Percentiles rank a stretch among this genome's conserved stretches.
Evolutionary conservation across 2,329 filamentous ascomycete species (phyloP).

Genomic region (Beauveria brongniartii): DNA sequence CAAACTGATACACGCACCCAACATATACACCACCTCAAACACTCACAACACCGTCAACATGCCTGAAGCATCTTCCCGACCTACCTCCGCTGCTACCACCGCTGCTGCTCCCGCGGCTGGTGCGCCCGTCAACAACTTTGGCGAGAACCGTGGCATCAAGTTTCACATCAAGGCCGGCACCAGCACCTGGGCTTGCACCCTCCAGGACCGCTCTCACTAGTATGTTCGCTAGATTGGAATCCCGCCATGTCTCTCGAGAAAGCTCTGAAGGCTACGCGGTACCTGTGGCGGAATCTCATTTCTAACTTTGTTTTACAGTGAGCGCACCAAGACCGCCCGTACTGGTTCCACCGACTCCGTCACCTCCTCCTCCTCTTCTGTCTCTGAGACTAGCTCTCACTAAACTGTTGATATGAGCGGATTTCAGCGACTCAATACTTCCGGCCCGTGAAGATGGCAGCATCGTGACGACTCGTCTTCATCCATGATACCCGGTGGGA

Average conservation of each 20-base stretch:
- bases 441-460: background rate
- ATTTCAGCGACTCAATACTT: background rate
- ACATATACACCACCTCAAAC: background rate
- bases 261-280: background rate
- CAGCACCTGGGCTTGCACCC: conserved; percentile 30
- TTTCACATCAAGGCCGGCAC: conserved; percentile 39
- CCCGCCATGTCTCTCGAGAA: background rate
- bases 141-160: conserved; percentile 34
- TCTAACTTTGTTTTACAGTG: conserved; percentile 21
- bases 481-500: background rate
- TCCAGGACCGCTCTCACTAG: conserved; percentile 37
- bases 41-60: conserved; percentile 9
- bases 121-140: conserved; percentile 16
- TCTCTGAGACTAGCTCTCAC: conserved; percentile 5
- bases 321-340: conserved; percentile 32
- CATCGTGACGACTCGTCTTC: background rate
- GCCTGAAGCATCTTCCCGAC: conserved; percentile 10
- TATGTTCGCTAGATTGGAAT: conserved; percentile 21
- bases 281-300: background rate
- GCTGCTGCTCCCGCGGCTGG: conserved; percentile 15
- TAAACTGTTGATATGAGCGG: background rate
- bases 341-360: conserved; percentile 28
- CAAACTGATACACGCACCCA: background rate
- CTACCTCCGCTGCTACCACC: conserved; percentile 11
- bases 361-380: conserved; percentile 22